phyloP scores from a whole-genome alignment of 2,329 filamentous ascomycete species.

The Drechmeria coniospora region DNA sequence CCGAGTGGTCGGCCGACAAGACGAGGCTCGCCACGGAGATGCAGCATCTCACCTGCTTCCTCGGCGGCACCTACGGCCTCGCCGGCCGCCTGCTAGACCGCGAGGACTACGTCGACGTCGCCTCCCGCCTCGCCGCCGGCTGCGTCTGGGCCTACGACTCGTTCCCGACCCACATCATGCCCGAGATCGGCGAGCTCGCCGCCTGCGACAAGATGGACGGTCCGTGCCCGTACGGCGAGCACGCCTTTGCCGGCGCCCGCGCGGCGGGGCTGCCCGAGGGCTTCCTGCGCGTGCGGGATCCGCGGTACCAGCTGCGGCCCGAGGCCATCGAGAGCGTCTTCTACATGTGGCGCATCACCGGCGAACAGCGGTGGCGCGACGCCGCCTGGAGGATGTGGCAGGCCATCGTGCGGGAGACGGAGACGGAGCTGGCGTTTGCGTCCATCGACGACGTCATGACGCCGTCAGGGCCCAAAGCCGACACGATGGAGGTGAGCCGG shows the following conservation, averaged over 20 bases:
- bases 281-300: constrained; percentile 37
- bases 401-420: constrained; percentile 23
- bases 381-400: constrained; percentile 34
- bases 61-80: constrained; percentile 55
- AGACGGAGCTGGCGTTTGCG: constrained; percentile 28
- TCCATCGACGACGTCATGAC: constrained; percentile 21
- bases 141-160: constrained; percentile 39
- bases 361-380: constrained; percentile 26
- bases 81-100: constrained; percentile 44
- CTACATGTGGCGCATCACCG: constrained; percentile 34
- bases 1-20: constrained; percentile 12
- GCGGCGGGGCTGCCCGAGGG: constrained; percentile 27
- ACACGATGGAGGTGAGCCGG: constrained; percentile 48
- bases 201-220: constrained; percentile 17
- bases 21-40: constrained; percentile 18
- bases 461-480: constrained; percentile 21
- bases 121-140: constrained; percentile 32
- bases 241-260: constrained; percentile 4
- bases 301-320: constrained; percentile 28
- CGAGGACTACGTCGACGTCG: constrained; percentile 29
- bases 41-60: constrained; percentile 54
- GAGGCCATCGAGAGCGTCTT: constrained; percentile 39
- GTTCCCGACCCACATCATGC: constrained; percentile 37
- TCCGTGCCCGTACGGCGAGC: constrained; percentile 19
- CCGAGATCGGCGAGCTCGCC: constrained; percentile 29